Evolutionary conservation across 2,329 filamentous ascomycete species (phyloP).

Genomic region (Ilyonectria sp.): DNA sequence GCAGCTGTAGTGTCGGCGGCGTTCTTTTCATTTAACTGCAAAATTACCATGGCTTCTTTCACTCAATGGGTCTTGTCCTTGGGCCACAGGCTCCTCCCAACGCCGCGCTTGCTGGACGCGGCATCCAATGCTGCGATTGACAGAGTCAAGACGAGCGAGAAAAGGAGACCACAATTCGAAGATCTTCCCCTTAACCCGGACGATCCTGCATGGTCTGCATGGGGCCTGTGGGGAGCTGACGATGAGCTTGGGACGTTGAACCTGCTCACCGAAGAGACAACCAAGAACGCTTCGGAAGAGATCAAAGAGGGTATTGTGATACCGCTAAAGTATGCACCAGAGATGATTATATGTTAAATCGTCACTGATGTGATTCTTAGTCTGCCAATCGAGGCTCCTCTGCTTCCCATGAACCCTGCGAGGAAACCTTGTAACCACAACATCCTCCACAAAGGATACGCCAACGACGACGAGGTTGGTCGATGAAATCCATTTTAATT

Average conservation of each 20-base stretch:
- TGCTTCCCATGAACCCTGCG: slow-evolving; percentile 2
- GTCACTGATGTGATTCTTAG: background rate
- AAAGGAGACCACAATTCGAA: slow-evolving; percentile 46
- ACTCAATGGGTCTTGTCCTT: background rate
- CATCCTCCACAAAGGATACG: slow-evolving; percentile 45
- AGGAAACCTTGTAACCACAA: slow-evolving; percentile 37
- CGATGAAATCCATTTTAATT: background rate
- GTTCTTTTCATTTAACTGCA: background rate
- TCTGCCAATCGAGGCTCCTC: slow-evolving; percentile 30
- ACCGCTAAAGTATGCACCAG: slow-evolving; percentile 30
- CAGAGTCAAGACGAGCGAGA: background rate
- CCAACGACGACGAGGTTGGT: slow-evolving; percentile 44
- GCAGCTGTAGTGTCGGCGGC: background rate
- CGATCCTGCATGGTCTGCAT: slow-evolving; percentile 64
- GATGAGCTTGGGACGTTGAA: slow-evolving; percentile 67
- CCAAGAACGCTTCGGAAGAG: slow-evolving; percentile 13
- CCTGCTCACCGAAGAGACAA: slow-evolving; percentile 56
- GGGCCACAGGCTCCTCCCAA: background rate
- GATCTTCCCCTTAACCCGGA: slow-evolving; percentile 60
- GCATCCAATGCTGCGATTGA: background rate
- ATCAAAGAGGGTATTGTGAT: slow-evolving; percentile 22
- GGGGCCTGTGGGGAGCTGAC: slow-evolving; percentile 63
- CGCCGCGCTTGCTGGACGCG: background rate
- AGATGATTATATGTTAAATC: background rate
- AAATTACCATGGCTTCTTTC: background rate